Evolutionary conservation across 805 yeast genomes (phyloP).

Genomic region (Zygoascus bituminiphila): DNA sequence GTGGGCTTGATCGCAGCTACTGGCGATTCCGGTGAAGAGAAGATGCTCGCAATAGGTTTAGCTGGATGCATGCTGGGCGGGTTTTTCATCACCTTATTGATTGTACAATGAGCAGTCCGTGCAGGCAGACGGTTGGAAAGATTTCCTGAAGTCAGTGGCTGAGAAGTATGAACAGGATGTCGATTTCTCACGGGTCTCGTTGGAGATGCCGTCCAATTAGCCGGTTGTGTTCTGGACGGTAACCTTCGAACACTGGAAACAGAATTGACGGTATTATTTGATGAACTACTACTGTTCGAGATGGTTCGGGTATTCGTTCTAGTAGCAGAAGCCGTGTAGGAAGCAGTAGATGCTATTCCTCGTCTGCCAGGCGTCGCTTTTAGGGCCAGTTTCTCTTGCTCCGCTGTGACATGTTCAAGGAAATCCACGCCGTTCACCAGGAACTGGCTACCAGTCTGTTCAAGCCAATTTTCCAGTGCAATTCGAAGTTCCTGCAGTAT

Average conservation of each 20-base stretch:
- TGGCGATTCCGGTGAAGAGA: neutral
- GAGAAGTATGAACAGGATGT: neutral
- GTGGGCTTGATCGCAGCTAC: no score
- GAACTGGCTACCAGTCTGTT: constrained; percentile 22
- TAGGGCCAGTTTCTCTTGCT: constrained; percentile 10
- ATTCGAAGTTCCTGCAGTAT: constrained; percentile 44
- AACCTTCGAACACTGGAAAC: neutral
- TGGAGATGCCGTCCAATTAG: neutral
- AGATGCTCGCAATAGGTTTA: neutral
- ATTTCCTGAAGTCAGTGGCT: neutral
- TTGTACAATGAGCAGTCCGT: neutral
- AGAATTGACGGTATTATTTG: neutral
- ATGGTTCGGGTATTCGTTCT: neutral
- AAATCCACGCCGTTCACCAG: constrained; percentile 44
- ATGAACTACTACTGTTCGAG: neutral
- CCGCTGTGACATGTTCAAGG: constrained; percentile 27
- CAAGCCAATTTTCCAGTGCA: constrained; percentile 44
- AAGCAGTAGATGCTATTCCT: constrained; percentile 1
- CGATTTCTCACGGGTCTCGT: neutral
- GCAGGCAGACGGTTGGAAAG: neutral
- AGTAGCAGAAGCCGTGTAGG: neutral
- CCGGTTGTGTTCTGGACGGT: neutral
- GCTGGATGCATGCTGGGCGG: neutral
- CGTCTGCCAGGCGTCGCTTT: constrained; percentile 5
- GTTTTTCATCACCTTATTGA: neutral